Conservation (phyloP, 2,329 filamentous ascomycete species). For the Didymella segeticola region DNA sequence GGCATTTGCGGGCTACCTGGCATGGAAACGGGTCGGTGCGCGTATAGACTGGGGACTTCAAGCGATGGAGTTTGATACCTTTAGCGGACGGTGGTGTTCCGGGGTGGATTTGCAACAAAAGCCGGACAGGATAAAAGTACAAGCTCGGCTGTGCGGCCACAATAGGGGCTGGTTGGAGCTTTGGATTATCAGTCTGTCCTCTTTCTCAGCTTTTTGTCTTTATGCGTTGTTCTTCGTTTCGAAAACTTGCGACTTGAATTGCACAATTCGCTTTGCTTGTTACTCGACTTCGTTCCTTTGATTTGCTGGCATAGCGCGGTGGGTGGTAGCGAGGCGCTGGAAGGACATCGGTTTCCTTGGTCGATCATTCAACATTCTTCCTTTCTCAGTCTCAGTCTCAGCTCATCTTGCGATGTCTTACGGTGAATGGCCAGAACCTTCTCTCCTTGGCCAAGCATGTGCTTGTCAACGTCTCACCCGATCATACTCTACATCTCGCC, state of each 20-base stretch:
- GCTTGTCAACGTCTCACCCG: neutral
- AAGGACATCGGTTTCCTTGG: constrained; percentile 19
- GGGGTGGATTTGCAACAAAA: constrained; percentile 42
- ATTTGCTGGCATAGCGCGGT: constrained; percentile 21
- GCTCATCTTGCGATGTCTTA: constrained; percentile 11
- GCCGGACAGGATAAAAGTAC: constrained; percentile 40
- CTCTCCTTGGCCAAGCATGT: neutral
- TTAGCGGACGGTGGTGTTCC: constrained; percentile 44
- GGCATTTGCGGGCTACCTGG: constrained; percentile 48
- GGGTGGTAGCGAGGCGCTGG: constrained; percentile 21
- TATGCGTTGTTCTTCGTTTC: constrained; percentile 3
- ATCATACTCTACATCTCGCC: constrained; percentile 4
- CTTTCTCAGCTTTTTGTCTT: constrained; percentile 9
- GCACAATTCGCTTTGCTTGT: constrained; percentile 10
- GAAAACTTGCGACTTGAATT: constrained; percentile 9
- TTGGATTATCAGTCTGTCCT: constrained; percentile 16
- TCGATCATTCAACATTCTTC: constrained; percentile 18
- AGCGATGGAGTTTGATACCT: constrained; percentile 50
- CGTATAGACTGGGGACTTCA: constrained; percentile 49
- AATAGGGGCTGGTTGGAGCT: constrained; percentile 11
- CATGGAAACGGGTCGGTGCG: constrained; percentile 41
- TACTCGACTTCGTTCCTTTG: constrained; percentile 14
- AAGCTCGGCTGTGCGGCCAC: constrained; percentile 14
- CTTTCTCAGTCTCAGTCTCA: constrained; percentile 10
- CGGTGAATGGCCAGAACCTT: constrained; percentile 7